These are phyloP conservation scores for Fusarium odoratissimum DNA, from an alignment of 2,329 filamentous ascomycete genomes.

Conservation along the genomic window DNA sequence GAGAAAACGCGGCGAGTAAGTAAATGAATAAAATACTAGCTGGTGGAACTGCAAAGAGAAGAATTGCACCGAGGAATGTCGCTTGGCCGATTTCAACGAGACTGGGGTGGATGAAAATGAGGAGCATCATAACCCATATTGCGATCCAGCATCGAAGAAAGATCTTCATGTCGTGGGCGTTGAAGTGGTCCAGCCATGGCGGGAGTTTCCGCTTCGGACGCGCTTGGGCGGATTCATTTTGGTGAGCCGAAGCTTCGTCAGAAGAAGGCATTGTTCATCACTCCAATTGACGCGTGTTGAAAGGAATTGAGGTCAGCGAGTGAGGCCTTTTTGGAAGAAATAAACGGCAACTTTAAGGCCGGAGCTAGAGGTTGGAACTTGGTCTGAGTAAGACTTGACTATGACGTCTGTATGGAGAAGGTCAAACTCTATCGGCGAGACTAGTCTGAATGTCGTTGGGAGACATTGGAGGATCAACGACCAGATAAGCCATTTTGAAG, in stretches of 20 bases:
- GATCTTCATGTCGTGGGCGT: conserved; percentile 58
- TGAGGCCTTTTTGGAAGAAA: not conserved
- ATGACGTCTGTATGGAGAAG: conserved; percentile 14
- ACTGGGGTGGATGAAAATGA: conserved; percentile 60
- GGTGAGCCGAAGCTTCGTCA: not conserved
- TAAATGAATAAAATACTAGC: conserved; percentile 59
- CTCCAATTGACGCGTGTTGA: not conserved
- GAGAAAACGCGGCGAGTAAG: conserved; percentile 54
- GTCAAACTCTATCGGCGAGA: not conserved
- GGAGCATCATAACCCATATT: conserved; percentile 57
- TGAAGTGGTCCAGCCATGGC: conserved; percentile 59
- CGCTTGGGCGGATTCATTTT: not conserved
- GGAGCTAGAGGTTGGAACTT: not conserved
- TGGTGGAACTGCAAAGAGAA: conserved; percentile 59
- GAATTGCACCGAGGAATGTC: conserved; percentile 57
- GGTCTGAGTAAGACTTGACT: not conserved
- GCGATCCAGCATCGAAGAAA: conserved; percentile 60
- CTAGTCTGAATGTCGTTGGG: not conserved
- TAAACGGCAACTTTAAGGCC: not conserved
- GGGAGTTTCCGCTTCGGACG: conserved; percentile 34
- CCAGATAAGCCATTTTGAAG: no score
- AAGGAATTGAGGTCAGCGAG: not conserved
- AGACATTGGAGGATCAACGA: no score
- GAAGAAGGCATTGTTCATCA: conserved; percentile 1
- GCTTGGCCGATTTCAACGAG: conserved; percentile 56